phyloP scores from a whole-genome alignment of 768 basidiomycete genomes.

The Mrakia hoshinonis region DNA sequence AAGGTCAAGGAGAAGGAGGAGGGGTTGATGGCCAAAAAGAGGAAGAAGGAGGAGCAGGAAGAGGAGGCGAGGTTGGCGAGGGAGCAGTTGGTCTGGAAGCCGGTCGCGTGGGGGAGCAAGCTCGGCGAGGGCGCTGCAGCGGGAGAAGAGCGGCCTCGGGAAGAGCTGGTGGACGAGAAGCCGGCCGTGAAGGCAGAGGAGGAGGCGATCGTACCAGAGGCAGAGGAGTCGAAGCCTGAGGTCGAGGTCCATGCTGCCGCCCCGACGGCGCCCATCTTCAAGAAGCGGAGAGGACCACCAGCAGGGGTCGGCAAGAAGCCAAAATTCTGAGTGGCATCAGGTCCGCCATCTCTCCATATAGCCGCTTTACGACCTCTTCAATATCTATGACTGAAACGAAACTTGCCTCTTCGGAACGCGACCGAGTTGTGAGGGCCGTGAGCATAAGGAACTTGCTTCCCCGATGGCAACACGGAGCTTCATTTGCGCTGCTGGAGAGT shows the following conservation, averaged over 20 bases:
- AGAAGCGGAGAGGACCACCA: conserved; percentile 38
- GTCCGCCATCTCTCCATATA: not conserved
- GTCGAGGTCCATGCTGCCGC: conserved; percentile 2
- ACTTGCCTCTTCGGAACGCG: no score
- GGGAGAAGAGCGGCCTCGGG: conserved; percentile 26
- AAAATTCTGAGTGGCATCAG: conserved; percentile 8
- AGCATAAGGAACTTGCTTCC: no score
- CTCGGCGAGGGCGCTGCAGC: conserved; percentile 18
- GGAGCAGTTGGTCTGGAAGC: conserved; percentile 23
- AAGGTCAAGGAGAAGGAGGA: conserved; percentile 50
- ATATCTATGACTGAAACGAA: no score
- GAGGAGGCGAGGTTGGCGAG: conserved; percentile 27
- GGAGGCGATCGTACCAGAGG: not conserved
- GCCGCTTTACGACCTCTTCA: no score
- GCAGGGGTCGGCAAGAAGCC: conserved; percentile 9
- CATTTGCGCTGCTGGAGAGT: no score
- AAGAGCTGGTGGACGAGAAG: conserved; percentile 21
- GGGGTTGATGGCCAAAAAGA: conserved; percentile 38
- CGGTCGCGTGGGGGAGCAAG: conserved; percentile 25
- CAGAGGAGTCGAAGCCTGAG: conserved; percentile 14
- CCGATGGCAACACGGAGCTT: no score
- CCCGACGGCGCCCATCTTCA: conserved; percentile 37
- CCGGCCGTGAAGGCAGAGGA: not conserved
- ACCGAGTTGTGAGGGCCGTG: no score
- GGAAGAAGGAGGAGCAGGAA: conserved; percentile 31